Evolutionary conservation across 768 basidiomycete genomes (phyloP).

Genomic region (Leccinum obscurum): DNA sequence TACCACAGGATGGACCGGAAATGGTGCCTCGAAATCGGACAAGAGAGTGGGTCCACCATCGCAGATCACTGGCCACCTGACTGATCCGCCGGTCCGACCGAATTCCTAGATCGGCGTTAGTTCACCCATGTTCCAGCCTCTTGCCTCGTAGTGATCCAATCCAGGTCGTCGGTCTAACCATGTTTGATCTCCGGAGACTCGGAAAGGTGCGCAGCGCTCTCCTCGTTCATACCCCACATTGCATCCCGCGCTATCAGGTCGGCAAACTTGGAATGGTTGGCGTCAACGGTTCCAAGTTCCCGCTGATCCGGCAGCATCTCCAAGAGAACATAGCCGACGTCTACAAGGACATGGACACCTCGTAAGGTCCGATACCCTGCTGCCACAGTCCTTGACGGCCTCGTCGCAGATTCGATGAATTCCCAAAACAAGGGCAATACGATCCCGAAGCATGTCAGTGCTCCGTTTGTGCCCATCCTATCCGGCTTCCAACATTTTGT

Average conservation of each 20-base stretch:
- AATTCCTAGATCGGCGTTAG: slow-evolving; percentile 63
- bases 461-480: slow-evolving; percentile 4
- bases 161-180: slow-evolving; percentile 85
- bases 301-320: slow-evolving; percentile 79
- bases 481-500: slow-evolving; percentile 1
- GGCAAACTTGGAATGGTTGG: slow-evolving; percentile 84
- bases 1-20: slow-evolving; percentile 91
- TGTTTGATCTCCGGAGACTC: slow-evolving; percentile 84
- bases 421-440: slow-evolving; percentile 65
- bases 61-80: neutral
- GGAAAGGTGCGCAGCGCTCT: slow-evolving; percentile 57
- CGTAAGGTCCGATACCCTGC: slow-evolving; percentile 40
- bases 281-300: slow-evolving; percentile 85
- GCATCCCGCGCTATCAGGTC: slow-evolving; percentile 41
- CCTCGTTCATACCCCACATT: slow-evolving; percentile 12
- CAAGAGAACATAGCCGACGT: slow-evolving; percentile 77
- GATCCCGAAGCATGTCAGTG: slow-evolving; percentile 82
- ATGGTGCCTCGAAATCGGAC: slow-evolving; percentile 92
- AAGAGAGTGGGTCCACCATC: slow-evolving; percentile 65
- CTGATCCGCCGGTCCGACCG: slow-evolving; percentile 3
- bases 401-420: slow-evolving; percentile 66
- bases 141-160: slow-evolving; percentile 17
- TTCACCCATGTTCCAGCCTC: slow-evolving; percentile 8
- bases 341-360: slow-evolving; percentile 86
- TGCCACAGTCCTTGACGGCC: neutral